Base-by-base conservation (phyloP, 2,329 filamentous ascomycete species). In the Aspergillus latus region DNA sequence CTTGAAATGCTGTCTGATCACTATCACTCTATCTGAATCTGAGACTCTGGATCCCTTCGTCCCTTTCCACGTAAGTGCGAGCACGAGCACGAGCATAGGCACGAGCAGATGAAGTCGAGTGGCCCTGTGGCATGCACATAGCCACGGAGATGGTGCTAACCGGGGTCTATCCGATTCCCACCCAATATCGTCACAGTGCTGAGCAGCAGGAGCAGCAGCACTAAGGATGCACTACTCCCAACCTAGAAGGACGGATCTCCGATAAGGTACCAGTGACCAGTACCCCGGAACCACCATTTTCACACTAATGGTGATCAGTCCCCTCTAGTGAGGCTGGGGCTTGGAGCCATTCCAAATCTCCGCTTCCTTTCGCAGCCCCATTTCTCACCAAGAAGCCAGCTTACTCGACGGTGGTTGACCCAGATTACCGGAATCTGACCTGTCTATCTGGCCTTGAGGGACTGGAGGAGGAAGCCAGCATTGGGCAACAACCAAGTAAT, bases 181-280 rank as follows among this genome's bases (percentile, higher is more conserved):
- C 42, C 26, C 34, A 32, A 32, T 13, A 26, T 44, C 21, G 15
- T 40, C 50, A 40, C 50, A 40, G 36, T 46, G 32, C 43, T 13
- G 39, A 52, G 45, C 40, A 52, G 43, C 30, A 13, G 40, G 16
- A 21, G 44, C 44, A 50, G 43, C 42, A 37, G 50, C 28, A 28
- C 50, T 36, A 46, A 29, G 26, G 50, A 44, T 26, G 50, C 50
- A 46, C 50, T 47, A 40, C 42, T 40, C 50, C 43, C 26, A 34
- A 52, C 50, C 47, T 46, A 46, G 43, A 32, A 40, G 34, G 45
- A 40, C 32, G 16, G 40, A 45, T 49, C 40, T 55, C 49, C 49
- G 54, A 57, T 52, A 52, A 52, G 54, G 54, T 57, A 52, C 16
- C 39, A 48, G 30, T 49, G 54, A 57, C 54, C 49, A 57, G 49